These are phyloP conservation scores for Cordyceps cicadae DNA, from an alignment of 2,329 filamentous ascomycete species.

Conservation along the genomic window DNA sequence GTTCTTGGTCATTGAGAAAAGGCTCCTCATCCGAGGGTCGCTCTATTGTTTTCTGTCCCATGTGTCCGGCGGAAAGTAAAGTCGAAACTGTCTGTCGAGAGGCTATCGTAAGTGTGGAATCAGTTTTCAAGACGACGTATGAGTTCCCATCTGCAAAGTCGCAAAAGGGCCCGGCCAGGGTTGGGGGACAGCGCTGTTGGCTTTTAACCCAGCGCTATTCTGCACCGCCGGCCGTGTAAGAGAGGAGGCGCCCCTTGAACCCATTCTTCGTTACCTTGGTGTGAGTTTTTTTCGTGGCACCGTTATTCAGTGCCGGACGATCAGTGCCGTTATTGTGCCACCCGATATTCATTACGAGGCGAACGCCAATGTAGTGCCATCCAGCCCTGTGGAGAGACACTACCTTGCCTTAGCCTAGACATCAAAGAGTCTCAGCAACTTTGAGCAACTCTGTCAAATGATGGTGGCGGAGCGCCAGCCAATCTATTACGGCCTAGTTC, in stretches of 20 bases:
- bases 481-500: neutral
- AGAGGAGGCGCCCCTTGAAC: neutral
- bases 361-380: neutral
- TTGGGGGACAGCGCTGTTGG: neutral
- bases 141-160: no score
- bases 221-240: neutral
- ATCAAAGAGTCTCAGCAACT: no score
- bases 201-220: neutral
- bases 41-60: neutral
- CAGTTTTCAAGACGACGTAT: no score
- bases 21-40: slow-evolving; percentile 8
- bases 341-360: neutral
- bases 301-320: no score
- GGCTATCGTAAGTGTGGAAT: no score
- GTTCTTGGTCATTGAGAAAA: slow-evolving; percentile 7
- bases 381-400: slow-evolving; percentile 1
- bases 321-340: neutral
- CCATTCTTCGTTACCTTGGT: neutral
- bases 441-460: neutral
- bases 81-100: neutral
- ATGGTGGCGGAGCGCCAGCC: neutral
- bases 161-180: no score
- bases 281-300: no score
- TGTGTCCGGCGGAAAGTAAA: neutral
- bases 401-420: neutral